Conservation (phyloP, 441 rosid species). For the Arabidopsis hybrid region DNA sequence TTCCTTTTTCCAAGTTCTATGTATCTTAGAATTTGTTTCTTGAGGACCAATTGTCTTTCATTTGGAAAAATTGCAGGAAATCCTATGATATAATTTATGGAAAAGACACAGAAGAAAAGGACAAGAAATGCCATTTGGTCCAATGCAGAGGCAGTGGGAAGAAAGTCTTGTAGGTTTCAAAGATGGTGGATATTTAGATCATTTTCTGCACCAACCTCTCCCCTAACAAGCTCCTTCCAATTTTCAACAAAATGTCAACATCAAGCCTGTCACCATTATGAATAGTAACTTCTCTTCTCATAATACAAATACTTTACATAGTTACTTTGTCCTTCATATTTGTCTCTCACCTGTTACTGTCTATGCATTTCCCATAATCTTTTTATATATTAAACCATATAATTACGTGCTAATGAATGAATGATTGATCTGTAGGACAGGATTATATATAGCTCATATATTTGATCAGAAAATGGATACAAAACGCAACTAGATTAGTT, state of each 20-base stretch:
- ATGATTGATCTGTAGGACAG: neutral
- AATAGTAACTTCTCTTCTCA: constrained; percentile 39
- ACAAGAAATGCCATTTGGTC: constrained; percentile 42
- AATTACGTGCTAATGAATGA: constrained; percentile 1
- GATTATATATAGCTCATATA: neutral
- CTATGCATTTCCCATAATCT: neutral
- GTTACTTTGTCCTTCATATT: constrained; percentile 15
- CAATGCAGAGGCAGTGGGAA: constrained; percentile 35
- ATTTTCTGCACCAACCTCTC: constrained; percentile 47
- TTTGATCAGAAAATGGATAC: constrained; percentile 5
- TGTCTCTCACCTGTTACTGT: constrained; percentile 1
- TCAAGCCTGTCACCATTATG: constrained; percentile 33
- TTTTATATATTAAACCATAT: neutral
- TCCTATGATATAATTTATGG: constrained; percentile 26
- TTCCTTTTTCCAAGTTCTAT: neutral
- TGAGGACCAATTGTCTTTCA: constrained; percentile 6
- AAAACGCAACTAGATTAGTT: constrained; percentile 1
- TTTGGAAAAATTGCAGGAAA: constrained; percentile 16
- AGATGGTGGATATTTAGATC: constrained; percentile 48
- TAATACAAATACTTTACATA: constrained; percentile 10
- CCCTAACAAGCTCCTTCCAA: constrained; percentile 41
- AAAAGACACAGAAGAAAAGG: constrained; percentile 40
- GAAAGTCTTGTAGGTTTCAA: constrained; percentile 45
- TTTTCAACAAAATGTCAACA: constrained; percentile 38
- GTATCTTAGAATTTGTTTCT: constrained; percentile 12